Evolutionary conservation across 192 early-diverging fungal genomes (phyloP), one percentile per base, ranked within the genome.

Genomic region (Coemansia sp.): DNA sequence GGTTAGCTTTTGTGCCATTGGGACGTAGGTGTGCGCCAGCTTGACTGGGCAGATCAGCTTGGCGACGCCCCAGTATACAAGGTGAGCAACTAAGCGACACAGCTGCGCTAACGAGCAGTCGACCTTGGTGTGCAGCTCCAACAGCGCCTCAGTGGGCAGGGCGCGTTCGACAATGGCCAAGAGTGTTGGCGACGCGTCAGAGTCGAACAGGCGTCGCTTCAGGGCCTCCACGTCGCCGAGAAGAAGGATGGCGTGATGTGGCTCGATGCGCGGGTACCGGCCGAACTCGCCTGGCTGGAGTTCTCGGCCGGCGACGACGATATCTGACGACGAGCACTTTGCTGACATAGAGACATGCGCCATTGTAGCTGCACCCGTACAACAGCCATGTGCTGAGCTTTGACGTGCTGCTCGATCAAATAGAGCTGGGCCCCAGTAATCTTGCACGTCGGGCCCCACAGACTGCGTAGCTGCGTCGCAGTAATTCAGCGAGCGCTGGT

Each of bases 71-170:
- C 97, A 98, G 74, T 92, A 95, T 31, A 96, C 91, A 34, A 98
- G 77, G 76, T 98, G 97, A 1, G 95, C 90, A 5, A 91, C 95
- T 22, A 95, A 68, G 15, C 92, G 86, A 74, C 93, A 97, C 2
- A 98, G 87, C 68, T 97, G 97, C 0, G 95, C 91, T 55, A 95
- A 85, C n/a, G 97, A 96, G 76, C 95, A 97, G 76, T 94, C 94
- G 24, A 97, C 69, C 32, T 89, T 79, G 15, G 90, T 76, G 74
- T 94, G 91, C 24, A 98, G 84, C 67, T 93, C 87, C 29, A 92
- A 87, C 42, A 98, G 86, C 51, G 78, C 34, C 36, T 68, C 73
- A 10, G 69, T 73, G 5, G 75, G 72, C 60, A 61, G 55, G 13
- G 72, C 68, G 53, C 64, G 68, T 3, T 97, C 92, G 29, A 98